Conservation (phyloP, 441 rosid species). For the Adansonia madagascariensis region DNA sequence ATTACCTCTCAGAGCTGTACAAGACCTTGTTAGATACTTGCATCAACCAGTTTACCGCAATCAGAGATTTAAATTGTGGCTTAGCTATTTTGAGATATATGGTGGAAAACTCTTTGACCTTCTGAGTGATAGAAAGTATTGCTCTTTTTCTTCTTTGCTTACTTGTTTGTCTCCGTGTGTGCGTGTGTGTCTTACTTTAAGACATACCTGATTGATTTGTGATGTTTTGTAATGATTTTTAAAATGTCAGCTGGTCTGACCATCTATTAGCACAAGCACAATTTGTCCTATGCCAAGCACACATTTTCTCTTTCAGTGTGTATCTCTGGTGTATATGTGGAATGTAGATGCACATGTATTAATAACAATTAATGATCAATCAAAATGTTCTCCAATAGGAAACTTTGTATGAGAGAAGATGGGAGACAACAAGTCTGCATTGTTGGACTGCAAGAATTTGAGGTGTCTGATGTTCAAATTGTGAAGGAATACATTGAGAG, state of each 20-base stretch:
- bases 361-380: conserved; percentile 25
- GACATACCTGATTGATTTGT: conserved; percentile 11
- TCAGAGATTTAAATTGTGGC: conserved; percentile 94
- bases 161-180: conserved; percentile 15
- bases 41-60: conserved; percentile 84
- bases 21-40: conserved; percentile 86
- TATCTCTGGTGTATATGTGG: conserved; percentile 12
- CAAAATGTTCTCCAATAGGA: conserved; percentile 54
- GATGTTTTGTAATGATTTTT: conserved; percentile 3
- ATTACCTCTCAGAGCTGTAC: conserved; percentile 83
- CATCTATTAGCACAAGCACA: not conserved
- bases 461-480: conserved; percentile 89
- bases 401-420: conserved; percentile 99
- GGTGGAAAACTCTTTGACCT: conserved; percentile 98
- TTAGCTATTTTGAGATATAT: conserved; percentile 94
- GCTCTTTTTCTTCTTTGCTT: conserved; percentile 27
- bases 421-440: conserved; percentile 99
- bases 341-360: conserved; percentile 1
- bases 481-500: conserved; percentile 93
- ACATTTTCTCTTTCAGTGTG: conserved; percentile 1
- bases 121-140: conserved; percentile 82
- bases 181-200: not conserved
- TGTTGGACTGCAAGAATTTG: conserved; percentile 96
- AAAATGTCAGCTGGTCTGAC: conserved; percentile 15
- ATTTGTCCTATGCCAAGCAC: conserved; percentile 17